Base-by-base conservation (phyloP, 805 yeast species). In the Saccharomycopsis amapae region DNA sequence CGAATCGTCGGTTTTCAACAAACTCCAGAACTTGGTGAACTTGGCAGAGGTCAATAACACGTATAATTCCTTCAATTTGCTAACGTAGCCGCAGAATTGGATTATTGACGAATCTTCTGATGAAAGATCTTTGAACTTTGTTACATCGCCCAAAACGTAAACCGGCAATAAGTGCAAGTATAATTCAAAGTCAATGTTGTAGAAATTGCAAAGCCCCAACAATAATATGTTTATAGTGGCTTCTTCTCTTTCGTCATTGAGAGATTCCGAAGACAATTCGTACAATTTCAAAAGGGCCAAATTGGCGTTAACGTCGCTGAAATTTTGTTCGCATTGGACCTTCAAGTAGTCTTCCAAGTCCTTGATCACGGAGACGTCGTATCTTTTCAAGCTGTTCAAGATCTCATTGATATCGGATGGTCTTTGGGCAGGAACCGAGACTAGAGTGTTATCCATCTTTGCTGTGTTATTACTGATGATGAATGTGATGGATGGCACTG, bases 201-300 rank as follows among this genome's bases (percentile, higher is more conserved):
- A 59, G 54, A 68, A 72, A 36, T 62, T 62, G 42, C 65, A 58
- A 41, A 72, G 58, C 5, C 75, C 71, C 51, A 68, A 65, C 40
- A 67, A 52, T 22, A 72, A 62, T 26, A 66, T 58, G 50, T 66
- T 66, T 17, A 67, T 49, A 13, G 71, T 65, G 23, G 61, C 53
- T 15, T 65, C 65, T 51, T 64, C 66, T 50, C 71, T 68, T 48
- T 64, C 66, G 22, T 57, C 52, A 10, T 63, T 56, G 25, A 51
- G 48, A 22, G 61, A 53, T 24, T 62, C 65, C 20, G 66, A 66
- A 39, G 62, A 59, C 22, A 64, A 54, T 47, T 62, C 66, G 42
- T 64, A 71, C 40, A 72, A 60, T 47, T 72, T 72, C 50, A 72
- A 58, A 19, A 72, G 60, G 1, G 76, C 76, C 55, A 71, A 54